A percentile compares a stretch with the other conserved stretches of the same genome.
phyloP scores from a whole-genome alignment of 345 rosid species.

The Aegle marmelos region DNA sequence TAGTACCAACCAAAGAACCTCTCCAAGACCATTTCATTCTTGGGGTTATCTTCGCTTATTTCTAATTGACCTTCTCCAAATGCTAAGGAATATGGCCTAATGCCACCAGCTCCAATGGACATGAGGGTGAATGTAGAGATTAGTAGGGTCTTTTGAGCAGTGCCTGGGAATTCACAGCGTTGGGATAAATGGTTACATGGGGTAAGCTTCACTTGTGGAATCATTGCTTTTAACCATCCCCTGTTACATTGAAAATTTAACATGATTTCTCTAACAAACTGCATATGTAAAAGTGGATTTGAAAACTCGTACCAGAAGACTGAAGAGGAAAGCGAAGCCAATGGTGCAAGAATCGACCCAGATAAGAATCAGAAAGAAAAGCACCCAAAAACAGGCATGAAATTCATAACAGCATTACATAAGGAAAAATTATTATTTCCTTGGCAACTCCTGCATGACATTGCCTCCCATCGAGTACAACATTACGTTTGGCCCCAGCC shows the following conservation, averaged over 20 bases:
- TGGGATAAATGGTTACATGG: slow-evolving; percentile 31
- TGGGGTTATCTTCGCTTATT: slow-evolving; percentile 17
- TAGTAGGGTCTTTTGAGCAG: slow-evolving; percentile 37
- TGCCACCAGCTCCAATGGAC: slow-evolving; percentile 65
- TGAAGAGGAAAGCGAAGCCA: slow-evolving; percentile 55
- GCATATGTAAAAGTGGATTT: no score
- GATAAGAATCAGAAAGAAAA: slow-evolving; percentile 64
- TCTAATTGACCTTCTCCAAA: slow-evolving; percentile 69
- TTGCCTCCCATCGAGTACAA: slow-evolving; percentile 46
- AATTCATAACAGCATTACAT: slow-evolving; percentile 61
- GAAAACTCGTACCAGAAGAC: slow-evolving; percentile 32
- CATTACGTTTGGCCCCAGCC: slow-evolving; percentile 61
- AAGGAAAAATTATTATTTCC: slow-evolving; percentile 48
- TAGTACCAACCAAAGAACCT: slow-evolving; percentile 66
- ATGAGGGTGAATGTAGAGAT: slow-evolving; percentile 45
- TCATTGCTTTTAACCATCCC: slow-evolving; percentile 69
- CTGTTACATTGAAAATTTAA: slow-evolving; percentile 26
- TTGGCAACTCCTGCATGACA: slow-evolving; percentile 47
- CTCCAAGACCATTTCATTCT: slow-evolving; percentile 34
- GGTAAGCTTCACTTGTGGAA: slow-evolving; percentile 56
- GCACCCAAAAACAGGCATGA: slow-evolving; percentile 62
- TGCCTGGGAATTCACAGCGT: slow-evolving; percentile 45
- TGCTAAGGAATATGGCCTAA: slow-evolving; percentile 70
- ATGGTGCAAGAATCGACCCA: slow-evolving; percentile 75
- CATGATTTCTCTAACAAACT: not conserved